Evolutionary conservation across 139 green algal species (phyloP).

Genomic region (Chloropicon primus): DNA sequence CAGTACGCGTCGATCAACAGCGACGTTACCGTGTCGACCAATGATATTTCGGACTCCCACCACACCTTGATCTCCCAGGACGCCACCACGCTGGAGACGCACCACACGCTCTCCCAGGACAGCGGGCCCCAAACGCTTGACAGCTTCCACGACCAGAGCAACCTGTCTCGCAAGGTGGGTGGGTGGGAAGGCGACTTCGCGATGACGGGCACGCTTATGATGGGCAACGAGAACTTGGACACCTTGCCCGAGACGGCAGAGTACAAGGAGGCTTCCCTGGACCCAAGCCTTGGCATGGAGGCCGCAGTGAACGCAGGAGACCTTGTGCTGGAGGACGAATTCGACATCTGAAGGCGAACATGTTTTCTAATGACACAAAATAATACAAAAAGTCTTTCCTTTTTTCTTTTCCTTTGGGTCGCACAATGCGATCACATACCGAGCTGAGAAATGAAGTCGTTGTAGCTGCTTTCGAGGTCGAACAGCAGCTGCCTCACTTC

Average conservation of each 20-base stretch:
- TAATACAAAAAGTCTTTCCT: too few species aligned
- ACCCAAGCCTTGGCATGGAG: background rate
- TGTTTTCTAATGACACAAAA: too few species aligned
- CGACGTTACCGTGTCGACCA: background rate
- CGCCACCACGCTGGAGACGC: background rate
- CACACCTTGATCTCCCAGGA: background rate
- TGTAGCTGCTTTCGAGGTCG: constrained; percentile 75
- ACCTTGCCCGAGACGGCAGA: background rate
- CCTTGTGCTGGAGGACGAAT: background rate
- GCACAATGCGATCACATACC: background rate
- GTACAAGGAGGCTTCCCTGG: background rate
- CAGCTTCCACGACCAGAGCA: background rate
- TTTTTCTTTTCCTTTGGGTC: too few species aligned
- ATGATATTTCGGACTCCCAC: background rate
- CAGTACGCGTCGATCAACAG: background rate
- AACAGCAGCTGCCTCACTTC: constrained; percentile 79
- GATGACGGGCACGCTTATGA: background rate
- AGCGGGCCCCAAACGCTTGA: background rate
- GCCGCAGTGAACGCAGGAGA: background rate
- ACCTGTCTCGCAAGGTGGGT: background rate
- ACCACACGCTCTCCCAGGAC: background rate
- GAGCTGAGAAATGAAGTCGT: constrained; percentile 46
- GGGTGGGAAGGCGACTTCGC: background rate
- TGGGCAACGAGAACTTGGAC: background rate
- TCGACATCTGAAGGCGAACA: background rate